Base-by-base conservation (phyloP, 78 protist species). In the Diacronema lutheri region DNA sequence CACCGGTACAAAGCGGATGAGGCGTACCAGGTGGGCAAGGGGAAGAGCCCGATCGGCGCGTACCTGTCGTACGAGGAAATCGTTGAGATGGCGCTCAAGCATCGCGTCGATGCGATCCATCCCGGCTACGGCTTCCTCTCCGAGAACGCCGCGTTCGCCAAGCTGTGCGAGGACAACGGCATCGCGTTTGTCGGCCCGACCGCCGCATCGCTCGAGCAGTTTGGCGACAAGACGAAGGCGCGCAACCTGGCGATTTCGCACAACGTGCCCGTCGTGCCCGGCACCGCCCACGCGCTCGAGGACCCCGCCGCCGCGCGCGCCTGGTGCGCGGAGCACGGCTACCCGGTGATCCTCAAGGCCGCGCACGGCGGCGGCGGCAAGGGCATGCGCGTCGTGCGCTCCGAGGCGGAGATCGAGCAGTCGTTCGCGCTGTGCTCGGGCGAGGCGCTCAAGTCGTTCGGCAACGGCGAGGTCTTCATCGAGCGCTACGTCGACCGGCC, bases 281-380 rank as follows among this genome's bases (percentile, higher is more conserved):
- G 65, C n/a, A 20, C 76, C 50, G 83, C 11, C 26, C 72, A 20
- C 29, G 29, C 68, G 50, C 57, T 79, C 37, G 86, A 80, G 4
- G 81, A 73, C 82, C 81, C 81, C 81, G 71, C 85, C 21, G 25
- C 33, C 11, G 90, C 90, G 0, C 90, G 90, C 29, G 58, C 13
- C 35, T n/a, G 35, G 25, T 86, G 86, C 46, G 40, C 40, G 44
- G 29, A 64, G 50, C 3, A 44, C 38, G 87, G 87, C 31, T 85
- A 38, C 85, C 92, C 92, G 7, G 87, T 90, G 12, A 65, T 90
- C 50, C n/a, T 87, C 77, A 90, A 90, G 71, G 93, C 93, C 3
- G 79, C 91, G 41, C n/a, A 81, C n/a, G 93, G 91, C 29, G 93
- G 91, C 0, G 91, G 93, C 44, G 91, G 93, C 38, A 46, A 86